Evolutionary conservation across 2,329 filamentous ascomycete species (phyloP).

Genomic region (Microsporum audouinii): DNA sequence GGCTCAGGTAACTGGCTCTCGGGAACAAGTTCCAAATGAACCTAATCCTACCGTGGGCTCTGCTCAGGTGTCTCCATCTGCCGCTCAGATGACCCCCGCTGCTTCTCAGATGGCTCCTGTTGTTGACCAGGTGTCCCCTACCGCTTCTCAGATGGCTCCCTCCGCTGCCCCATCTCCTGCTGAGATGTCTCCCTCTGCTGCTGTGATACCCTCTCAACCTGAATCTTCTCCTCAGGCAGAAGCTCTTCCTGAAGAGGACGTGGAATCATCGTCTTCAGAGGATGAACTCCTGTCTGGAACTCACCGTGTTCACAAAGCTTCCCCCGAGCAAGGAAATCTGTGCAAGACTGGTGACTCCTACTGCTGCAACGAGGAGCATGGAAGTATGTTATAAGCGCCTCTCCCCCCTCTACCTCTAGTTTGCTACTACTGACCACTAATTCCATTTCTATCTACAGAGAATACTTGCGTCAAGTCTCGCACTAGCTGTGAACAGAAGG

Average conservation of each 20-base stretch:
- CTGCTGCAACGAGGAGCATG: neutral
- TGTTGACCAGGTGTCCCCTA: neutral
- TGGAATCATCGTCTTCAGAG: neutral
- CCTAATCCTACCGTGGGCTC: neutral
- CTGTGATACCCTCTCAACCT: neutral
- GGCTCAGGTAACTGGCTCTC: neutral
- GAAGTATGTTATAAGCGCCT: neutral
- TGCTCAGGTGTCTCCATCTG: neutral
- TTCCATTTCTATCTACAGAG: neutral
- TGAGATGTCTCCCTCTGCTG: neutral
- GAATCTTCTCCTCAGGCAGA: neutral
- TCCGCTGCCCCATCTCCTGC: neutral
- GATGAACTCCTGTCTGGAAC: neutral
- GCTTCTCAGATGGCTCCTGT: neutral
- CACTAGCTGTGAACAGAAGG: neutral
- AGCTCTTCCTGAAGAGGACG: neutral
- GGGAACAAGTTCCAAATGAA: neutral
- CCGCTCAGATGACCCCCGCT: neutral
- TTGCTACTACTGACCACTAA: neutral
- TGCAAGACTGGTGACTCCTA: neutral
- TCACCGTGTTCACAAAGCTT: neutral
- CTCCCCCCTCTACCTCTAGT: neutral
- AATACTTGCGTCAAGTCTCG: neutral
- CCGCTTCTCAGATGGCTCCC: neutral
- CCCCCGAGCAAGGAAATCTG: neutral